Percentiles rank a stretch among this genome's conserved stretches.
phyloP scores from a whole-genome alignment of 495 filamentous ascomycete genomes.

The Choiromyces venosus region DNA sequence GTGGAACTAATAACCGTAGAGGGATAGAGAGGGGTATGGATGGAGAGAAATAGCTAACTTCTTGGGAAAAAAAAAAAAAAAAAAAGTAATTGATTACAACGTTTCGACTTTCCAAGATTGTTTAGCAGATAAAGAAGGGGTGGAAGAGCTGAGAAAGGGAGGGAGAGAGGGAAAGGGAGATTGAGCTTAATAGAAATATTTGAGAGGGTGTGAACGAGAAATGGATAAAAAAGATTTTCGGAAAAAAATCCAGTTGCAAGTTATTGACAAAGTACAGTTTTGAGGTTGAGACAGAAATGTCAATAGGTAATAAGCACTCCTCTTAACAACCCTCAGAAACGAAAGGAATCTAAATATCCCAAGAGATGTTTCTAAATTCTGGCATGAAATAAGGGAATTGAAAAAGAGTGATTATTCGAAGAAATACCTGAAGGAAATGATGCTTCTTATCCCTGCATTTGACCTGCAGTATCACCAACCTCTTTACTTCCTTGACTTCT shows the following conservation, averaged over 20 bases:
- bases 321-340: background rate
- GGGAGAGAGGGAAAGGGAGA: background rate
- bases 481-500: background rate
- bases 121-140: background rate
- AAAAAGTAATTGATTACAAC: background rate
- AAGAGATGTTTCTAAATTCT: background rate
- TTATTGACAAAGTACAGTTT: background rate
- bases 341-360: background rate
- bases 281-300: background rate
- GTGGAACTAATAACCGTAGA: constrained; percentile 2
- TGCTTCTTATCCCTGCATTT: background rate
- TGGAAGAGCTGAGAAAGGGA: background rate
- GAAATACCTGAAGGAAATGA: background rate
- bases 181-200: background rate
- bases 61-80: background rate
- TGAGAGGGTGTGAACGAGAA: background rate
- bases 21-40: no score
- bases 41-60: background rate
- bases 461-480: background rate
- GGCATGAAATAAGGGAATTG: background rate
- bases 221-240: background rate
- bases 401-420: background rate
- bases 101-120: background rate
- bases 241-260: background rate
- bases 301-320: background rate